Evolutionary conservation across 2,329 filamentous ascomycete genomes (phyloP), one percentile per base, ranked within the genome.

Genomic region (Ophiosphaerella narmari): DNA sequence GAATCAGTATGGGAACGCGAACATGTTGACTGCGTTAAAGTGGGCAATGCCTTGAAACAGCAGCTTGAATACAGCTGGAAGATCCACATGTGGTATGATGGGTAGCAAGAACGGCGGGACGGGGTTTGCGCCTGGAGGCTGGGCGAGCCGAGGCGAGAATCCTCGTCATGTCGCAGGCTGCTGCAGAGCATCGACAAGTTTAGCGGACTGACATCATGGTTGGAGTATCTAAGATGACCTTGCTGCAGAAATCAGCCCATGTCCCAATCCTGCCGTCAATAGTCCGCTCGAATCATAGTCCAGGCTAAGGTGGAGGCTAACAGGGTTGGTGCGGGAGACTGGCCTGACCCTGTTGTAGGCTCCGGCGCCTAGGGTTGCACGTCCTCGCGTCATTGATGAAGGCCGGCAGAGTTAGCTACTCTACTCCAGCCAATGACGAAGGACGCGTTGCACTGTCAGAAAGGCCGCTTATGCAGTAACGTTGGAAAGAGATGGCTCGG

Each of bases 401-500:
- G 67, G 65, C 63, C 66, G 66, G 62, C 63, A 66, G 57, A 66
- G 57, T 55, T 53, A 57, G 60, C 43, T 43, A 40, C 41, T 46
- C 7, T 31, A 5, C 39, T 43, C 16, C 2, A 45, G 26, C 69
- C 68, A 71, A 72, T 72, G 54, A 66, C 39, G 46, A 39, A 11
- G 13, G n/a, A 43, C 18, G 21, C 23, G 36, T 45, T 36, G 57
- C 55, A 29, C 53, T 66, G 59, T 65, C 62, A 66, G 50, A 62
- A 63, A 58, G 60, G 61, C 59, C 68, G 68, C 68, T 72, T 70
- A 71, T 72, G 69, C 69, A 71, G 63, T 67, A 62, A 70, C 68
- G 68, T 70, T 72, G 57, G 49, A 50, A 60, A 54, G 47, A 62
- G 54, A 62, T 52, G 46, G 58, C 62, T 70, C 67, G 68, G 66